Base-by-base conservation (phyloP, 2,329 filamentous ascomycete species). In the Fusarium oligoseptatum region DNA sequence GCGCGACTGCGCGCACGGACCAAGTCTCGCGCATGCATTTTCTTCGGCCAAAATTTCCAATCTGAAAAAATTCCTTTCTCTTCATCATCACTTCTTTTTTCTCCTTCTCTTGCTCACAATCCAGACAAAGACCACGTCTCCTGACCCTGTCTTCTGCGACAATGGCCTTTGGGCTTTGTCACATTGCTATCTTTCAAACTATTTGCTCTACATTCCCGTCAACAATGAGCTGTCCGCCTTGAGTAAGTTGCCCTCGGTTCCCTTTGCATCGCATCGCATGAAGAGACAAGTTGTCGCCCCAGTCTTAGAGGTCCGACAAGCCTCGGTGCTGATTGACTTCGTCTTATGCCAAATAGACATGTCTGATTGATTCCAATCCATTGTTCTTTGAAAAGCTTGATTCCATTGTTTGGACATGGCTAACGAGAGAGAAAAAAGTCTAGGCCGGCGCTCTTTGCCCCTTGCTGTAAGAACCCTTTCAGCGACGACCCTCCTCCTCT, bases 321-420 rank as follows among this genome's bases (percentile, higher is more conserved):
- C 84, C 82, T 86, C 81, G 75, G 77, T 86, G 85, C 82, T 86
- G 85, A 86, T 80, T 83, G 85, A 87, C 87, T 84, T 77, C 76
- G 87, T 89, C 87, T 85, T 86, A 84, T 83, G 85, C 88, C 87
- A 89, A 89, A 88, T 83, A 87, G 87, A 89, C 86, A 79, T 81
- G 76, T 81, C 86, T 88, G 86, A 88, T 82, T 72, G 73, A 74
- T 63, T 60, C 68, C 66, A 52, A 66, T 65, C 61, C 22, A 48
- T 43, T 63, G 60, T 64, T 27, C 71, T 75, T 67, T 52, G 52
- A 71, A 57, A 71, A 57, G 43, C 24, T 66, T 56, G 41, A 67
- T 17, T 34, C 7, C 52, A 36, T 15, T 45, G 56, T 64, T 58
- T 15, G 50, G 56, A 27, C 41, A 48, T 24, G 27, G 77, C 79